These are phyloP conservation scores for Eucalyptus urophylla DNA, from an alignment of 345 rosid species.

Conservation along the genomic window DNA sequence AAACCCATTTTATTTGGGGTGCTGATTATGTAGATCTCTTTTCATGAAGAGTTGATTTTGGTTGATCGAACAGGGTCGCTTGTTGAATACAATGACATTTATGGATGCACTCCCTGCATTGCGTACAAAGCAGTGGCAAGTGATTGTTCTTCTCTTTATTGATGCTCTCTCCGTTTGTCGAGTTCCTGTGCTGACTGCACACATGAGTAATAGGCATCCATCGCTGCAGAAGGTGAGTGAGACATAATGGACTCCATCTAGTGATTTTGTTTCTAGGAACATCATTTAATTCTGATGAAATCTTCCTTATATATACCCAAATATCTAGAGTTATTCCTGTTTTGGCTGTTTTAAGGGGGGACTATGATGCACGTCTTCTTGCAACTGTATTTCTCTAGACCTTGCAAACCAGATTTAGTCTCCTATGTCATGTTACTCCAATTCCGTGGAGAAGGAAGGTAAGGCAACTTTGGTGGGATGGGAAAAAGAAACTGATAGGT, in stretches of 20 bases:
- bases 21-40: neutral
- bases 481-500: neutral
- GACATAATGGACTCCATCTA: neutral
- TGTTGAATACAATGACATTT: slow-evolving; percentile 84
- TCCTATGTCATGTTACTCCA: neutral
- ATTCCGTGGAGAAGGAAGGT: neutral
- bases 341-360: neutral
- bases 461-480: neutral
- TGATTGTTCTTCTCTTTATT: slow-evolving; percentile 54
- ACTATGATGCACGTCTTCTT: neutral
- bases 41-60: neutral
- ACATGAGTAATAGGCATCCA: slow-evolving; percentile 29
- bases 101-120: slow-evolving; percentile 60
- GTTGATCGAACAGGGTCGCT: slow-evolving; percentile 29
- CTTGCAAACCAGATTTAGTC: neutral
- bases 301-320: neutral
- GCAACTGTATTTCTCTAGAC: neutral
- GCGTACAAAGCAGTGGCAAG: slow-evolving; percentile 68
- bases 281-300: neutral
- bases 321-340: neutral
- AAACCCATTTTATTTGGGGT: neutral
- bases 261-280: neutral
- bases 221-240: slow-evolving; percentile 39
- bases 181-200: slow-evolving; percentile 47
- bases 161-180: slow-evolving; percentile 71